Base-by-base conservation (phyloP, 169 alveolate species). In the Plasmodium vivax region DNA sequence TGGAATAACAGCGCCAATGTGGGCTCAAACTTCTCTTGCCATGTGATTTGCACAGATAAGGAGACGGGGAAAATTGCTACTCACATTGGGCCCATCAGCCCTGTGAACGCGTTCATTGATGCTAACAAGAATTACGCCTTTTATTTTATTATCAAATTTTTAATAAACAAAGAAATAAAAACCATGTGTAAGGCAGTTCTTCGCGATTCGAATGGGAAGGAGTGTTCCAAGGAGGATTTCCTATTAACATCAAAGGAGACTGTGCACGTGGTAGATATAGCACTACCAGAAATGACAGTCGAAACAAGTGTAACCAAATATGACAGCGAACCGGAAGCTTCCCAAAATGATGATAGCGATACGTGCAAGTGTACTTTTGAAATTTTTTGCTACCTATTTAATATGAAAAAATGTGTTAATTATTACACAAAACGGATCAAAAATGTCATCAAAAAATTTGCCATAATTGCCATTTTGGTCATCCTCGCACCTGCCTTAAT, bases 121-220 rank as follows among this genome's bases (percentile, higher is more conserved):
- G 83, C 94, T 23, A 68, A 90, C 82, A 90, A 90, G 82, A 90
- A 90, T 68, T 90, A 90, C 72, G 94, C 90, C 54, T 90, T 90
- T 80, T 79, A 80, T 80, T 90, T 80, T 68, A 90, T 80, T 58
- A 90, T 90, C 73, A 27, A 41, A 41, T 90, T 90, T 38, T 58
- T 90, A 80, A 62, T 90, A 58, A 90, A 80, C 38, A 79, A 90
- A 90, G 32, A 90, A 90, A 80, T 74, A 14, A 5, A 19, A 90
- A 90, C 91, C 19, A 51, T 9, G 43, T 90, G 94, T 34, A 90
- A 80, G 72, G 94, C 94, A 32, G 47, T 90, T 58, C 14, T 90
- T 79, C 81, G 82, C 10, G 90, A 74, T 90, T 79, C 94, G 16
- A 30, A 58, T 62, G 94, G 94, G 10, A 27, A 27, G 5, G 94